These are phyloP conservation scores for Euphrasia arctica DNA, from an alignment of 305 asterid species.

Conservation along the genomic window DNA sequence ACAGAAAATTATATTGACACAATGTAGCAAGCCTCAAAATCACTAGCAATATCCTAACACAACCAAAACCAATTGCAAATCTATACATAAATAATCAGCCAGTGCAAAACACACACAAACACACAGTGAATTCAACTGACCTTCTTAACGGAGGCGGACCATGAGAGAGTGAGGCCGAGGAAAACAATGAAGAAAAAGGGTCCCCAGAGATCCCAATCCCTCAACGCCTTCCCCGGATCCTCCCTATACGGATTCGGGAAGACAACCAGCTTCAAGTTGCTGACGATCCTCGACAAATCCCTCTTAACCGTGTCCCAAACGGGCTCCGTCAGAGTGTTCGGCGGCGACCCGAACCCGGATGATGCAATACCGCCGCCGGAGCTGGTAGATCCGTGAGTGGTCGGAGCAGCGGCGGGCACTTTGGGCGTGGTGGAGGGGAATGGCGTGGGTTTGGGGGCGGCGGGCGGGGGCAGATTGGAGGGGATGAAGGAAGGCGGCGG, in stretches of 20 bases:
- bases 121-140: constrained; percentile 26
- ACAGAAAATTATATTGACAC: neutral
- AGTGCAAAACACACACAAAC: neutral
- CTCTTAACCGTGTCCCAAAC: constrained; percentile 93
- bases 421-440: constrained; percentile 28
- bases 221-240: constrained; percentile 96
- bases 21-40: constrained; percentile 16
- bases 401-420: constrained; percentile 29
- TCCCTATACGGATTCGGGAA: constrained; percentile 91
- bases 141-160: constrained; percentile 97
- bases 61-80: too few species aligned
- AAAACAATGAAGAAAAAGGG: constrained; percentile 96
- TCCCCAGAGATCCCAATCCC: constrained; percentile 99
- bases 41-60: constrained; percentile 2
- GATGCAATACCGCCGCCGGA: constrained; percentile 32
- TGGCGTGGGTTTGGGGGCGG: constrained; percentile 35
- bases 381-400: constrained; percentile 37
- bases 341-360: constrained; percentile 69
- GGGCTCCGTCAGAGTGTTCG: constrained; percentile 87
- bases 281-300: constrained; percentile 82
- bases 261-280: constrained; percentile 88
- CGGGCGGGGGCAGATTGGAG: constrained; percentile 56
- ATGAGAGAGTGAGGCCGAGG: constrained; percentile 85
- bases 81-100: neutral
- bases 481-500: constrained; percentile 47